Base-by-base conservation (phyloP, 1,139 yeast species). In the Yamadazyma triangularis region DNA sequence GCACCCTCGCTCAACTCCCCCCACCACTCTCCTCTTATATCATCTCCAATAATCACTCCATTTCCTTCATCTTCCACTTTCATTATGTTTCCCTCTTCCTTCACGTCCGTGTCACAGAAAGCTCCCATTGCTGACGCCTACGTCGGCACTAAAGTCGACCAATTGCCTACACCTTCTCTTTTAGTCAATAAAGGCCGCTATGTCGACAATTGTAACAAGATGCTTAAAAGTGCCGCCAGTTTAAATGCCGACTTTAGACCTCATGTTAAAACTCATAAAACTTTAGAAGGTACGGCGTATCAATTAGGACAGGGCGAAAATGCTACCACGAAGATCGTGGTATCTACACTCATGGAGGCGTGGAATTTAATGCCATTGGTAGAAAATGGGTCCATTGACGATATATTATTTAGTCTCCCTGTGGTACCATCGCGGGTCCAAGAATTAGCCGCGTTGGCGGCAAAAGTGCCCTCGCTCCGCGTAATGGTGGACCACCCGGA, bases 201-300 rank as follows among this genome's bases (percentile, higher is more conserved):
- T 36, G 32, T 33, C 12, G 29, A 21, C 14, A 64, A 64, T 31
- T 42, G 61, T 31, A 47, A 50, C 9, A 47, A 45, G 22, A 64
- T 64, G 70, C 53, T 62, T 13, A 37, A 31, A 2, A 58, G 52
- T 34, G 64, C 67, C 6, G 22, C 31, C 4, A 38, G 43, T 1
- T 42, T 64, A 25, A 40, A 42, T 34, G 69, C 59, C 5, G 57
- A 50, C 13, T 80, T 74, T 51, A 58, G 89, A 34, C 79, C 85
- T 3, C 93, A 83, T 48, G 76, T 84, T 16, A 84, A 84, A 55
- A 84, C 93, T 1, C 89, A 82, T 51, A 84, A 83, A 53, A 66
- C 55, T 48, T 54, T 39, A 31, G 75, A 49, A 50, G 73, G 59
- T 24, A 53, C 48, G 13, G 41, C 25, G 42, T 53, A 49, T 10